Conservation (phyloP, 179 eudicot species). For the Camellia oleifera region DNA sequence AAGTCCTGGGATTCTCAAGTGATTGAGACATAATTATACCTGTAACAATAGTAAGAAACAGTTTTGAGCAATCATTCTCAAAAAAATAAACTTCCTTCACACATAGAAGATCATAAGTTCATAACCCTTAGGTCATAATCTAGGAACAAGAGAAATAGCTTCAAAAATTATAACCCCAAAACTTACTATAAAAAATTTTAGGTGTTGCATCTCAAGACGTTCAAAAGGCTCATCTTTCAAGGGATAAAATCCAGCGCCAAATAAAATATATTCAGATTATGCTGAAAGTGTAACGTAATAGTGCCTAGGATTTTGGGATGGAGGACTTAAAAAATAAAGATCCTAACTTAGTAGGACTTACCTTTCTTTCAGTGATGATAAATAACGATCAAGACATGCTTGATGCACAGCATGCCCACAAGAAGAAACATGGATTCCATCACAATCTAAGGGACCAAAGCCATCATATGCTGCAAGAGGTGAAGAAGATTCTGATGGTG, state of each 20-base stretch:
- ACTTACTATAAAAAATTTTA: not conserved
- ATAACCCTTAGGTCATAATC: not conserved
- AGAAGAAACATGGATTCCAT: conserved; percentile 90
- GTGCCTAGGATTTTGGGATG: not conserved
- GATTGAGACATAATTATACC: not conserved
- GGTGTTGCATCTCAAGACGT: not conserved
- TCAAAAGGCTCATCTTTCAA: not conserved
- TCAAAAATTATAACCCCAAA: not conserved
- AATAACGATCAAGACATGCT: conserved; percentile 89
- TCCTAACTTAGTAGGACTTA: conserved; percentile 12
- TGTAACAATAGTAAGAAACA: not conserved
- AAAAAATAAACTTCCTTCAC: not conserved
- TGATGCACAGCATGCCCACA: conserved; percentile 99
- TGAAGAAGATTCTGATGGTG: conserved; percentile 34
- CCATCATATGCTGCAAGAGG: conserved; percentile 44
- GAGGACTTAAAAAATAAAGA: not conserved
- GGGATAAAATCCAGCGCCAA: not conserved
- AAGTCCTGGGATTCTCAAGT: not conserved
- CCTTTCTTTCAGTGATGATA: conserved; percentile 94
- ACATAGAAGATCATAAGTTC: not conserved
- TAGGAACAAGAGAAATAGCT: not conserved
- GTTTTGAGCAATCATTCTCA: not conserved
- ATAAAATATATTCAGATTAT: not conserved
- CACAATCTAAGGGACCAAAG: conserved; percentile 72
- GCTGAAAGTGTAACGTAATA: not conserved